Evolutionary conservation across 176 grass and related monocot genomes (phyloP), one percentile per base, ranked within the genome.

Genomic region (Oryza longistaminata): DNA sequence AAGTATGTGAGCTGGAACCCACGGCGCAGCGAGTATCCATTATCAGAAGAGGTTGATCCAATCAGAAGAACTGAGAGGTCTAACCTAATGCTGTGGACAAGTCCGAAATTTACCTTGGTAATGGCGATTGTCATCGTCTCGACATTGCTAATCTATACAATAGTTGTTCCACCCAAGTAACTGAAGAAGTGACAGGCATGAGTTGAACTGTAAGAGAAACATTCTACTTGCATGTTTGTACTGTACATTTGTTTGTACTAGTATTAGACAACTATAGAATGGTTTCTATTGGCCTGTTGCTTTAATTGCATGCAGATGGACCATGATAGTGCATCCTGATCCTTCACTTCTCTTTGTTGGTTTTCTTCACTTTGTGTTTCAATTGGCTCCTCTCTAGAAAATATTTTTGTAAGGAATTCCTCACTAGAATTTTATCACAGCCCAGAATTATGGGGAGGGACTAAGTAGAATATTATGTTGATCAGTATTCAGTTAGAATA

Each of bases 1-100:
- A 99, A 96, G 82, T 99, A 96, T 13, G 92, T 99, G 69, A 96
- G 77, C 75, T 94, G 93, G 97, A 99, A 99, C 82, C 97, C 97
- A 9, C 45, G 8, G 1, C 88, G 84, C 64, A 86, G 78, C 1
- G 92, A 96, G 70, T 94, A 94, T 73, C 97, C 93, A 12, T 90
- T 94, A 79, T 94, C 92, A 11, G 97, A 99, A 83, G 97, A 99
- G 70, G 85, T 91, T 21, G 97, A 96, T 87, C 97, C 93, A 53
- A 94, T 96, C 85, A 96, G 92, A 85, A 96, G 90, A 92, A 92
- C 90, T 10, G 93, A 99, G 85, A 91, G 92, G 55, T 88, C 92
- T 22, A 94, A 96, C 80, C 86, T 99, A 50, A 89, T 86, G 92
- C 11, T 96, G 11, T 99, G 92, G 97, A 96, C 93, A 55, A 99